phyloP scores from a whole-genome alignment of 2,329 filamentous ascomycete species.

The Phyllosticta paracitricarpa region DNA sequence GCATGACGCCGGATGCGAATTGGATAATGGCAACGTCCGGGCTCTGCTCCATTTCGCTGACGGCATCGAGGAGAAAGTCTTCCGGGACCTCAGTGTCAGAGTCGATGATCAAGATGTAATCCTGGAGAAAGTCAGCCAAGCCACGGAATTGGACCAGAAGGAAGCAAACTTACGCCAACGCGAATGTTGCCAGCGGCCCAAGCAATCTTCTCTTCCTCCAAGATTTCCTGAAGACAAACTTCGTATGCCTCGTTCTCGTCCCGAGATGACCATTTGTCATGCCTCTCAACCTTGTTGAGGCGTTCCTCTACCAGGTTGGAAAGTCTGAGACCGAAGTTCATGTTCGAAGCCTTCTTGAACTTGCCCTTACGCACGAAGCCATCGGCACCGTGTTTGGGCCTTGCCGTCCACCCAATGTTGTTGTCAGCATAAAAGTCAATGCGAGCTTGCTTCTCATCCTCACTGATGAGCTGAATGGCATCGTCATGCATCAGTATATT shows the following conservation, averaged over 20 bases:
- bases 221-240: conserved; percentile 46
- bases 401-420: conserved; percentile 40
- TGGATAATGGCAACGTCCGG: conserved; percentile 59
- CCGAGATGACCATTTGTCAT: conserved; percentile 23
- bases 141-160: neutral
- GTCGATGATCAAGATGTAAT: conserved; percentile 9
- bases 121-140: neutral
- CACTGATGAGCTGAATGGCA: conserved; percentile 51
- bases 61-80: conserved; percentile 69
- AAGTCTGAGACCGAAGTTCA: conserved; percentile 60
- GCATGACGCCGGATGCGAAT: conserved; percentile 10
- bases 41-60: conserved; percentile 72
- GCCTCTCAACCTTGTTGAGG: conserved; percentile 32
- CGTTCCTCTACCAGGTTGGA: conserved; percentile 54
- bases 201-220: conserved; percentile 56
- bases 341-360: conserved; percentile 52
- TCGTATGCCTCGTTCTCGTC: conserved; percentile 17
- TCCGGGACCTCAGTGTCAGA: conserved; percentile 69
- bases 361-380: conserved; percentile 25
- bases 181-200: conserved; percentile 82
- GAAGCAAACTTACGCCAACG: conserved; percentile 41
- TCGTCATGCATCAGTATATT: conserved; percentile 62
- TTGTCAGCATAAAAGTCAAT: conserved; percentile 42
- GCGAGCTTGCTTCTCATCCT: conserved; percentile 33
- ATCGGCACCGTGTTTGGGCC: conserved; percentile 32